Base-by-base conservation (phyloP, 257 asterid genomes). In the Solanum chmielewskii region DNA sequence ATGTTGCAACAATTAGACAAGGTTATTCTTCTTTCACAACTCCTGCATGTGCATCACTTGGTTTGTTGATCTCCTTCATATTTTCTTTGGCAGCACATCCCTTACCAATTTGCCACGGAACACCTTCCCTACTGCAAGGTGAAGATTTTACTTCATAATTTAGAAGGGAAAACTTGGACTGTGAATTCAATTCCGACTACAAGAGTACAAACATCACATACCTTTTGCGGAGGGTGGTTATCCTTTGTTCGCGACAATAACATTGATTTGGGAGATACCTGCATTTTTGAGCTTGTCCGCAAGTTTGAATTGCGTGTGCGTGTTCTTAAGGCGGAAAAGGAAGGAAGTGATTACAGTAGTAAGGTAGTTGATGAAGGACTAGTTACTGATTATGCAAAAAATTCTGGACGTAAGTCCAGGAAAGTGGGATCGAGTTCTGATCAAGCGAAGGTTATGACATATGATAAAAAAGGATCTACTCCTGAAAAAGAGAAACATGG, bases 161-260 rank as follows among this genome's bases (percentile, higher is more conserved):
- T 92, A 75, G 92, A 91, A 87, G 99, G 99, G 81, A 92, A 94
- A 89, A 91, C 92, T 86, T 96, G 99, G 99, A 93, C 95, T 1
- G 94, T 96, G 75, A 96, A 96, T 91, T 95, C 98, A 9, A 92
- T 96, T 86, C 99, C 99, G 45, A 94, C 95, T 68, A 94, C 96
- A 88, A 92, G 92, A 92, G 96, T 94, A 78, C 98, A 94, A 92
- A 94, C 98, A 81, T 93, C 98, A 21, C 99, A 96, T 88, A 96
- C 99, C 86, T 93, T 96, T 89, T 96, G 99, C 74, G 98, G 99
- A 90, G 99, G 99, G 74, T 96, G 99, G 99, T 91, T 95, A 92
- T 88, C 93, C 88, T 96, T 96, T 92, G 99, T 93, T 90, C 98
- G 97, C 11, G 99, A 93, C 86, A 96, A 95, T 86, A 92, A 86